A percentile compares a stretch with the other conserved stretches of the same genome.
phyloP scores from a whole-genome alignment of 495 filamentous ascomycete genomes.

The Talaromyces borbonicus region DNA sequence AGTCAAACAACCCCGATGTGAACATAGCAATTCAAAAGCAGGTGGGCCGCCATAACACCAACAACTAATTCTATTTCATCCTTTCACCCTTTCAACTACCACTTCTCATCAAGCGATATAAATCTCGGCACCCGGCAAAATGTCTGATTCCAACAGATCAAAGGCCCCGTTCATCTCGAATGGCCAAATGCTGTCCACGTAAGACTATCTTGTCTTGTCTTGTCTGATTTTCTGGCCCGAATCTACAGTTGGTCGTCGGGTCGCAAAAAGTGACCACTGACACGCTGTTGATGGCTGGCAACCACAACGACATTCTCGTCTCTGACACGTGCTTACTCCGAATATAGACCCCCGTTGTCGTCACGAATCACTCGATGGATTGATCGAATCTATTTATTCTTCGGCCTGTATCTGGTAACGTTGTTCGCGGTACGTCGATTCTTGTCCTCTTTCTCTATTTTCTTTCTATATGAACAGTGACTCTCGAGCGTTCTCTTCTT shows the following conservation, averaged over 20 bases:
- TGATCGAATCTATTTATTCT: slow-evolving; percentile 35
- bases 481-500: background rate
- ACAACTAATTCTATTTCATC: too few relatives aligned
- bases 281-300: background rate
- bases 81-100: too few relatives aligned
- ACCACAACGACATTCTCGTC: background rate
- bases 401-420: slow-evolving; percentile 33
- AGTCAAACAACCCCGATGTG: too few relatives aligned
- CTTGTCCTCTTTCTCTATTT: background rate
- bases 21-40: too few relatives aligned
- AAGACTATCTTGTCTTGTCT: slow-evolving; percentile 18
- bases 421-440: slow-evolving; percentile 28
- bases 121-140: background rate
- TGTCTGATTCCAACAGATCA: background rate
- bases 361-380: slow-evolving; percentile 35
- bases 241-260: background rate
- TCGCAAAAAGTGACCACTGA: background rate
- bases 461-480: too few relatives aligned
- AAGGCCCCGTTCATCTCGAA: background rate
- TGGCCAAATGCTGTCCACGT: background rate
- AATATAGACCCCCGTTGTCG: slow-evolving; percentile 29
- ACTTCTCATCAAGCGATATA: too few relatives aligned
- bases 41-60: too few relatives aligned
- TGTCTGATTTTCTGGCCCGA: background rate
- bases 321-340: background rate